These are phyloP conservation scores for Phialophora tarda DNA, from an alignment of 2,329 filamentous ascomycete species.

Conservation along the genomic window DNA sequence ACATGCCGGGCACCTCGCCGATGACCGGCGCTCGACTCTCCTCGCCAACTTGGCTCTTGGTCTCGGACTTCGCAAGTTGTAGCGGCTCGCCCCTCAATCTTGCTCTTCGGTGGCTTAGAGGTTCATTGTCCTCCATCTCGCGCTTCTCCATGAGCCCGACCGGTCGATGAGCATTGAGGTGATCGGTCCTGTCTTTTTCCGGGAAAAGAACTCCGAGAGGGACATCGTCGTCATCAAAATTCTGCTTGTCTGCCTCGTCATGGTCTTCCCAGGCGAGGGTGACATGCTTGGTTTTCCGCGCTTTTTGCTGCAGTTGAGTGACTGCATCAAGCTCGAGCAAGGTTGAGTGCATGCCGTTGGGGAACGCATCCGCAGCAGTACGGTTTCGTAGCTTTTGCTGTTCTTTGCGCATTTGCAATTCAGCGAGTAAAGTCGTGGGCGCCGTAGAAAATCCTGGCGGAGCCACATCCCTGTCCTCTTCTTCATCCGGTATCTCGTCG, in stretches of 20 bases:
- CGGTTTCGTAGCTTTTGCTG: slow-evolving; percentile 81
- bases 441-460: slow-evolving; percentile 65
- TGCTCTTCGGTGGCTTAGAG: slow-evolving; percentile 76
- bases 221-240: slow-evolving; percentile 78
- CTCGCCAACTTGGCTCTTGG: slow-evolving; percentile 24
- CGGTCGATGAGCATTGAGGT: slow-evolving; percentile 44
- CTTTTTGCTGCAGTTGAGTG: slow-evolving; percentile 78
- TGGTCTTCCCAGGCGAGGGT: slow-evolving; percentile 90
- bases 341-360: slow-evolving; percentile 86
- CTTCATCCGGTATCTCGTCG: slow-evolving; percentile 43
- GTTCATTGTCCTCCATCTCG: slow-evolving; percentile 90
- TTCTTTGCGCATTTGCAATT: slow-evolving; percentile 87
- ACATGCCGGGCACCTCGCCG: slow-evolving; percentile 40
- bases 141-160: slow-evolving; percentile 66
- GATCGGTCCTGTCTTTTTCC: slow-evolving; percentile 46
- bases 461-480: slow-evolving; percentile 55
- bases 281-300: slow-evolving; percentile 75
- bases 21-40: slow-evolving; percentile 42
- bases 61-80: slow-evolving; percentile 42
- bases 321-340: slow-evolving; percentile 89
- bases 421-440: slow-evolving; percentile 89
- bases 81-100: slow-evolving; percentile 69
- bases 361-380: slow-evolving; percentile 66
- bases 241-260: slow-evolving; percentile 54
- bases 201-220: slow-evolving; percentile 82